Evolutionary conservation across 73 alveolate species (phyloP).

Genomic region (Tetrahymena elliotti): DNA sequence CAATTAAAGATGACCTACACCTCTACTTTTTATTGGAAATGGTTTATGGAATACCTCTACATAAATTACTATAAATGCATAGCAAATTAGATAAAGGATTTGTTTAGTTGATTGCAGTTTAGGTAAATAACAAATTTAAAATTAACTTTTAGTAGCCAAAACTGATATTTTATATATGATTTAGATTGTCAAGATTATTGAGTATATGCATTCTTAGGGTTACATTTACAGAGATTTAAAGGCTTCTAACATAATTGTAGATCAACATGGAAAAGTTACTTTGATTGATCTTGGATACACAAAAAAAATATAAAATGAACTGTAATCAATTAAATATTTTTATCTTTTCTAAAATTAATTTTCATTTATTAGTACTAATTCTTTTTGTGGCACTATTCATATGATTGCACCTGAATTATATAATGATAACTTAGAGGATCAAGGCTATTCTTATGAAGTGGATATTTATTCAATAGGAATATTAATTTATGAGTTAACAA

Average conservation of each 20-base stretch:
- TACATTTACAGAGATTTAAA: conserved; percentile 39
- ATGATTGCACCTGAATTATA: conserved; percentile 21
- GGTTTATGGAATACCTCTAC: conserved; percentile 32
- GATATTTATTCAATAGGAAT: neutral
- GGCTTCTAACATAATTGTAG: conserved; percentile 34
- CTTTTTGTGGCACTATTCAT: conserved; percentile 36
- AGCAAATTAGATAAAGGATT: neutral
- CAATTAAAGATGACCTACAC: neutral
- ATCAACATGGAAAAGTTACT: conserved; percentile 13
- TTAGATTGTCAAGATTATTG: neutral
- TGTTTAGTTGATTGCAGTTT: neutral
- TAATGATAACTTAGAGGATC: neutral
- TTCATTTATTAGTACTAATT: neutral
- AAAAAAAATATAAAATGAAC: conserved; percentile 30
- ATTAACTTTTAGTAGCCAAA: neutral
- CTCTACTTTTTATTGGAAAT: neutral
- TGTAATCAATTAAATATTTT: neutral
- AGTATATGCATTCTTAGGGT: conserved; percentile 29
- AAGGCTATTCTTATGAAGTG: neutral
- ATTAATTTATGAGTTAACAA: neutral
- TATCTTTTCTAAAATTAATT: neutral
- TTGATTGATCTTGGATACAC: conserved; percentile 52
- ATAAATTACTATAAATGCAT: conserved; percentile 22
- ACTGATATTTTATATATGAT: neutral
- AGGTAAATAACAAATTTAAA: neutral